Evolutionary conservation across 73 alveolate genomes (phyloP), one percentile per base, ranked within the genome.

Genomic region (Paramecium biaurelia): DNA sequence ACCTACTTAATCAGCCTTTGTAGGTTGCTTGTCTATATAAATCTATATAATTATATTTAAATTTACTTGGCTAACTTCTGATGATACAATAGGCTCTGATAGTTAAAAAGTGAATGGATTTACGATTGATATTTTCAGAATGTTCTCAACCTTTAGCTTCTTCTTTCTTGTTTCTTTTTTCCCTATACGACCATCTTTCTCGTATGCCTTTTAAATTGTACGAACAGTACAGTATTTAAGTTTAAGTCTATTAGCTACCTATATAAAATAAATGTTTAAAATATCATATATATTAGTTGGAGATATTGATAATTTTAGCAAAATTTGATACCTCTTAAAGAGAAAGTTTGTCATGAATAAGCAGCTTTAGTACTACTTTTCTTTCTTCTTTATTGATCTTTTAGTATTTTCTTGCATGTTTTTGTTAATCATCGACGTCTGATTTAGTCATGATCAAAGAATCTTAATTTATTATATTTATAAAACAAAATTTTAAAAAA

Each of bases 151-250:
- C 56, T 34, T 79, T 20, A 79, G 49, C 74, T 79, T 79, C 70
- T 34, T 32, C 56, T 79, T 79, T 23, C 90, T 79, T 5, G 90
- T 79, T 47, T 79, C 90, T 30, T 79, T 79, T 57, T 79, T 79
- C 26, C 90, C 90, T 21, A 79, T 79, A 42, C 90, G 90, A 34
- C 90, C 90, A 20, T 79, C 90, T 79, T 41, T 41, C 32, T 79
- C 90, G 28, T 43, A 79, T 9, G 90, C 90, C 28, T 47, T 79
- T 41, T 79, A 45, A 24, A 79, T 79, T 79, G 90, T 79, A 7
- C 90, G 45, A 24, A 79, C 72, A 79, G 90, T 79, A 42, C 90
- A 79, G 24, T 79, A 79, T 45, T 79, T 79, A 10, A 79, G 76
- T 42, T 41, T 32, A 20, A 79, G 72, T 23, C 49, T 32, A 45